Percentiles rank a stretch among this genome's conserved stretches.
Evolutionary conservation across 768 basidiomycete species (phyloP).

Genomic region (Rhodocollybia butyracea): DNA sequence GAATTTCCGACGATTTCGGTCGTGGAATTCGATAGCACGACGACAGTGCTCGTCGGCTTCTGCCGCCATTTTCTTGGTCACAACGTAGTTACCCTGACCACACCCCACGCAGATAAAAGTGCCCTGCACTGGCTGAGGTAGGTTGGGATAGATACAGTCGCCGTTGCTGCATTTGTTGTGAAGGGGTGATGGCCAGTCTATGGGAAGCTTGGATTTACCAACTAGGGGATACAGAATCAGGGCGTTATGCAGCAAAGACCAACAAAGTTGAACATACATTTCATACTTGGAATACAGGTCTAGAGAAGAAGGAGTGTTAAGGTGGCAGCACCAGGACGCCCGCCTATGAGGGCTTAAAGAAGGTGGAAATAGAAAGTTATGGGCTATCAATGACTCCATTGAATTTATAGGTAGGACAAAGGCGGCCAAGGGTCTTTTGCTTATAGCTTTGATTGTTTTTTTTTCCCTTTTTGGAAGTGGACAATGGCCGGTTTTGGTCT

Average conservation of each 20-base stretch:
- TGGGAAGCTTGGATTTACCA: constrained; percentile 15
- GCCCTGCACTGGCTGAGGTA: constrained; percentile 25
- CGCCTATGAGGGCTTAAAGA: not conserved
- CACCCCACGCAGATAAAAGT: constrained; percentile 22
- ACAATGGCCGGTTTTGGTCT: not conserved
- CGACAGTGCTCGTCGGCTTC: constrained; percentile 2
- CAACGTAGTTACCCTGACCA: not conserved
- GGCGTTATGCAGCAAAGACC: not conserved
- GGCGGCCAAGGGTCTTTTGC: not conserved
- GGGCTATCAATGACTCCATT: not conserved
- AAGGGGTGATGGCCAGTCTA: constrained; percentile 32
- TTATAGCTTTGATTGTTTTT: not conserved
- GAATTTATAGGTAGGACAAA: not conserved
- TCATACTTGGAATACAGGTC: not conserved
- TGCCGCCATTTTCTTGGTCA: not conserved
- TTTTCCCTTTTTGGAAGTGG: not conserved
- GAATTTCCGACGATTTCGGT: not conserved
- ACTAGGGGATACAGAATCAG: constrained; percentile 3
- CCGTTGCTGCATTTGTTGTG: constrained; percentile 33
- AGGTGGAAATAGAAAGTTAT: not conserved
- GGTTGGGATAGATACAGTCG: constrained; percentile 28
- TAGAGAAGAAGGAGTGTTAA: not conserved
- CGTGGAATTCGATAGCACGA: not conserved
- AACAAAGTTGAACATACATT: not conserved
- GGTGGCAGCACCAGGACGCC: not conserved